Evolutionary conservation across 2,329 filamentous ascomycete genomes (phyloP), one percentile per base, ranked within the genome.

Genomic region (Gnomoniopsis smithogilvyi): DNA sequence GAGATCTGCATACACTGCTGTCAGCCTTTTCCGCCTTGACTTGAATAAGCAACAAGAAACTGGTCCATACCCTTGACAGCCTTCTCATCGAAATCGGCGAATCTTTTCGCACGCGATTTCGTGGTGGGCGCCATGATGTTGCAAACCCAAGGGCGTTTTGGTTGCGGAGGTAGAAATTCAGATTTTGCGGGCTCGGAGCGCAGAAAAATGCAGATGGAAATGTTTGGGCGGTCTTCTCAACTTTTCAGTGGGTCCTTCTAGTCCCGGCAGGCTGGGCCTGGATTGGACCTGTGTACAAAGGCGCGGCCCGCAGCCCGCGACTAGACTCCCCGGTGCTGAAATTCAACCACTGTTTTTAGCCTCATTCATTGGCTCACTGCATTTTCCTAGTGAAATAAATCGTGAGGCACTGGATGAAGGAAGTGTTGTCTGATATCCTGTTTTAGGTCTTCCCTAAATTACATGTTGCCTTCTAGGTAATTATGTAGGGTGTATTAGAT

Each of bases 21-120:
- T 43, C 17, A 55, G 38, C 21, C 56, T 48, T 30, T 56, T 55
- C 54, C 22, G 17, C 11, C 30, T 50, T 36, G 21, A 19, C n/a
- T 36, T 22, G 15, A n/a, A n/a, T n/a, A n/a, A n/a, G n/a, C n/a
- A n/a, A n/a, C n/a, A n/a, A n/a, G 3, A 1, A 21, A 22, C 10
- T 15, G n/a, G 4, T 1, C 17, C 73, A 47, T 60, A 90, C 88
- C 88, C 74, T 85, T 84, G 1, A 77, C 78, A 51, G 84, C 79
- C 47, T 81, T 78, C 65, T 88, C 85, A 56, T 88, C 82, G 46
- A 84, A 75, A 54, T 88, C 83, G 58, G 84, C 80, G 64, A 91
- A 78, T 48, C 87, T 78, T 69, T 84, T 80, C 49, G 84, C 81
- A 49, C 83, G 78, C 55, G 82, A 79, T 62, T 36, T 52, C 30